A percentile compares a stretch with the other conserved stretches of the same genome.
phyloP scores from a whole-genome alignment of 2,329 filamentous ascomycete genomes.

The Biscogniauxia marginata region DNA sequence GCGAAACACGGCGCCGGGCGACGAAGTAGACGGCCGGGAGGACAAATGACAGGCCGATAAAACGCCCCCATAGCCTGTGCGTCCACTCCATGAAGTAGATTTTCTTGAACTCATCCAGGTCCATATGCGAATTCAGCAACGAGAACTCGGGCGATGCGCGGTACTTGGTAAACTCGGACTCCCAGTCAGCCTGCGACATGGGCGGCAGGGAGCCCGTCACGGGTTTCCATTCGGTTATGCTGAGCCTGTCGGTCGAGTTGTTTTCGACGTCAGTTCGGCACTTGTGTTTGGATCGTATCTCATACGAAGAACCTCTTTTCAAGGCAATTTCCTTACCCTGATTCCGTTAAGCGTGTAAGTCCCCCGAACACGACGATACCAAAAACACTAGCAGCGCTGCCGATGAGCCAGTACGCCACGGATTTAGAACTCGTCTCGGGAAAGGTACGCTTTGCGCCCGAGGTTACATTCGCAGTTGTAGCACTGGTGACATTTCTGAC shows the following conservation, averaged over 20 bases:
- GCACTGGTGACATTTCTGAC: not conserved
- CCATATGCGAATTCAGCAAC: conserved; percentile 90
- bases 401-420: conserved; percentile 90
- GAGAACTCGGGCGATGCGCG: conserved; percentile 89
- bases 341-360: conserved; percentile 90
- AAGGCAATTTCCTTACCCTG: conserved; percentile 76
- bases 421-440: conserved; percentile 67
- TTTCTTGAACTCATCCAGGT: conserved; percentile 89
- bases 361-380: conserved; percentile 96
- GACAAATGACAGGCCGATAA: conserved; percentile 87
- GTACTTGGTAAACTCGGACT: conserved; percentile 91
- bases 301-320: too few species aligned
- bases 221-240: conserved; percentile 98
- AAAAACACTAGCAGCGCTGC: conserved; percentile 89
- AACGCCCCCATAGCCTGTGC: conserved; percentile 89
- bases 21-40: conserved; percentile 88
- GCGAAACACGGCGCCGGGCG: conserved; percentile 72
- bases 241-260: conserved; percentile 58
- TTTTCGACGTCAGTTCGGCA: conserved; percentile 5
- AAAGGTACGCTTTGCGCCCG: conserved; percentile 39
- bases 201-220: conserved; percentile 91
- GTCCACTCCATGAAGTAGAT: conserved; percentile 99
- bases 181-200: conserved; percentile 76
- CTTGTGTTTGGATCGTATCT: too few species aligned
- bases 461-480: not conserved